Evolutionary conservation across 2,329 filamentous ascomycete genomes (phyloP), one percentile per base, ranked within the genome.

Genomic region (Cadophora luteo-olivacea): DNA sequence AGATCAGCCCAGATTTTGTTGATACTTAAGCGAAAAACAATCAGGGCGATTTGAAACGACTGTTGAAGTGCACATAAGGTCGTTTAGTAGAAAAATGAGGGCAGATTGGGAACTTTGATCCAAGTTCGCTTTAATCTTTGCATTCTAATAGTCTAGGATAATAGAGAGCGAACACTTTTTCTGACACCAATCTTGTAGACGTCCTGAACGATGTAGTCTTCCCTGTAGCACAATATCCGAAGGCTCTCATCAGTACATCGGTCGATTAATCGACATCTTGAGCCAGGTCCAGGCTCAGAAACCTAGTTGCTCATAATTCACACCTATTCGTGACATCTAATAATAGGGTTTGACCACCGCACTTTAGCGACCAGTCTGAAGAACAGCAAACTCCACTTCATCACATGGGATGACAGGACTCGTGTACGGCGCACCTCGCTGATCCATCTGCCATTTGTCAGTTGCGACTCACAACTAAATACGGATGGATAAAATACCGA

Each of bases 361-460:
- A 29, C 29, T 29, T 29, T 29, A 29, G 29, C 29, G 29, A 29
- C 29, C 36, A 22, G 14, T 14, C 24, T 36, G 55, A 22, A 65
- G 49, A 29, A 65, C 19, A 22, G 36, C 54, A 60, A 66, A 66
- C 22, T 45, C 38, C 24, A 66, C 64, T n/a, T 60, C 54, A 29
- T 66, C 64, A 16, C 64, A 66, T 7, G 54, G 16, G 19, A 49
- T 32, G 1, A 66, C 38, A 49, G 54, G 16, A 29, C 29, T 51
- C 24, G 64, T 51, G 22, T 25, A 41, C 7, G 38, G 41, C 7
- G 55, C 32, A 25, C 55, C 64, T 36, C 55, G 29, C 41, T 66
- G 64, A 38, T 66, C 57, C 64, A 66, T 66, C 57, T 66, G 38
- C 19, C n/a, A 49, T 4, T 29, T 25, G 24, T 41, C 8, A 32